These are phyloP conservation scores for Prillingera fragicola DNA, from an alignment of 1,284 basidiomycete species.

Conservation along the genomic window DNA sequence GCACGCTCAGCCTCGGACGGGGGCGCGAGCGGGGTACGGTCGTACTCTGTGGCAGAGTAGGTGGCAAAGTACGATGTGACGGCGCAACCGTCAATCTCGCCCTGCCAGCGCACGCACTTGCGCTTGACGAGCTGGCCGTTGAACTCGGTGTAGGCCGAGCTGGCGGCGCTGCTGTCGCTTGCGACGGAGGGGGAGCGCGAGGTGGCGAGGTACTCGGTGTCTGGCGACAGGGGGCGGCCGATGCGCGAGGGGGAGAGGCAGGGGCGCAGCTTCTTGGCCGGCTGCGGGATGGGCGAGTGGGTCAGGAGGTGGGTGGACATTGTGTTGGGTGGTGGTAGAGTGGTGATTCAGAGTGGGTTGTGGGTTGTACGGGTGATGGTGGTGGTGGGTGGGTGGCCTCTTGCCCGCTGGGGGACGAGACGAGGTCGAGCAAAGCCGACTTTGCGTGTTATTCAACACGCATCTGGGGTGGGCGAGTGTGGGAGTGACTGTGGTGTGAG, in stretches of 20 bases:
- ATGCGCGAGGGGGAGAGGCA: slow-evolving; percentile 36
- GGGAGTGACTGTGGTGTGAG: no score
- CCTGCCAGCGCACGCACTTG: slow-evolving; percentile 42
- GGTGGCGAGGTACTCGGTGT: slow-evolving; percentile 4
- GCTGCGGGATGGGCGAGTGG: slow-evolving; percentile 12
- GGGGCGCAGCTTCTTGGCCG: slow-evolving; percentile 35
- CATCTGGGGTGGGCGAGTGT: no score
- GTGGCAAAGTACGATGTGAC: slow-evolving; percentile 43
- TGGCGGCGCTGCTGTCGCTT: slow-evolving; percentile 5
- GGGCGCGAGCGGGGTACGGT: slow-evolving; percentile 48
- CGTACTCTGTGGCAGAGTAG: slow-evolving; percentile 46
- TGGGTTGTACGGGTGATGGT: background rate
- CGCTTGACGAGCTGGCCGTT: slow-evolving; percentile 21
- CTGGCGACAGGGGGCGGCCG: slow-evolving; percentile 14
- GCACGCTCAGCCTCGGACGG: slow-evolving; percentile 44
- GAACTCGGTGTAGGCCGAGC: slow-evolving; percentile 4
- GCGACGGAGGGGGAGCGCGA: slow-evolving; percentile 21
- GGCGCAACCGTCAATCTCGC: slow-evolving; percentile 28
- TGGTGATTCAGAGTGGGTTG: no score
- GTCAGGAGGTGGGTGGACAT: slow-evolving; percentile 10
- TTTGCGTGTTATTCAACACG: no score
- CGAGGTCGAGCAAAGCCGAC: no score
- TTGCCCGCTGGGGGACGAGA: no score
- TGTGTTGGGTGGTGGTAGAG: background rate
- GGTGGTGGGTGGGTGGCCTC: no score